Evolutionary conservation across 2,329 filamentous ascomycete genomes (phyloP).

Genomic region (Huntiella omanensis): DNA sequence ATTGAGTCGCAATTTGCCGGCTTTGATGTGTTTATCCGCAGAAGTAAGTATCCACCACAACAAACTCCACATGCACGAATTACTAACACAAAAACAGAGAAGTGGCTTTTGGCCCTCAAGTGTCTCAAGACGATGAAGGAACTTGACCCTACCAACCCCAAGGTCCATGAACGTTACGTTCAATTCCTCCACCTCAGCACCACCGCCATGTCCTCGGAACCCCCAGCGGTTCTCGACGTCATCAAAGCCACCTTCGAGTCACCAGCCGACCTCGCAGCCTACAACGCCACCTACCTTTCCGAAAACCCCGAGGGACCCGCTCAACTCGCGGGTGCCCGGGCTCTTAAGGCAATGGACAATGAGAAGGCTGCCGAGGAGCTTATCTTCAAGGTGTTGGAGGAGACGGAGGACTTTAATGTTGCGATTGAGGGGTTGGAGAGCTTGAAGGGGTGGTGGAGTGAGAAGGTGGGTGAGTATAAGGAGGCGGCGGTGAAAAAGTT

Average conservation of each 20-base stretch:
- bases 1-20: conserved; percentile 68
- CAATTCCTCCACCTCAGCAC: conserved; percentile 48
- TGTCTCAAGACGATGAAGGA: conserved; percentile 58
- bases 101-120: conserved; percentile 71
- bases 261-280: conserved; percentile 32
- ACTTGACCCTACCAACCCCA: conserved; percentile 50
- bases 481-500: conserved; percentile 30
- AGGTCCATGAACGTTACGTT: conserved; percentile 55
- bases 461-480: conserved; percentile 28
- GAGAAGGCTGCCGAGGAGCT: conserved; percentile 40
- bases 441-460: conserved; percentile 31
- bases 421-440: conserved; percentile 28
- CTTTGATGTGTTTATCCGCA: conserved; percentile 75
- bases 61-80: too few relatives aligned
- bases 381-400: conserved; percentile 37
- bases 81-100: conserved; percentile 33
- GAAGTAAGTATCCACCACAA: conserved; percentile 39
- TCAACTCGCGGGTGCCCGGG: conserved; percentile 43
- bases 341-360: conserved; percentile 38
- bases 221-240: conserved; percentile 46
- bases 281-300: conserved; percentile 47
- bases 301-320: conserved; percentile 41
- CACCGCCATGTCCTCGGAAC: conserved; percentile 37
- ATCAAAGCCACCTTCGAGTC: conserved; percentile 43
- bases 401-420: conserved; percentile 33